Percentiles rank a stretch among this genome's conserved stretches.
phyloP scores from a whole-genome alignment of 345 rosid species.

The Syzygium oleosum region DNA sequence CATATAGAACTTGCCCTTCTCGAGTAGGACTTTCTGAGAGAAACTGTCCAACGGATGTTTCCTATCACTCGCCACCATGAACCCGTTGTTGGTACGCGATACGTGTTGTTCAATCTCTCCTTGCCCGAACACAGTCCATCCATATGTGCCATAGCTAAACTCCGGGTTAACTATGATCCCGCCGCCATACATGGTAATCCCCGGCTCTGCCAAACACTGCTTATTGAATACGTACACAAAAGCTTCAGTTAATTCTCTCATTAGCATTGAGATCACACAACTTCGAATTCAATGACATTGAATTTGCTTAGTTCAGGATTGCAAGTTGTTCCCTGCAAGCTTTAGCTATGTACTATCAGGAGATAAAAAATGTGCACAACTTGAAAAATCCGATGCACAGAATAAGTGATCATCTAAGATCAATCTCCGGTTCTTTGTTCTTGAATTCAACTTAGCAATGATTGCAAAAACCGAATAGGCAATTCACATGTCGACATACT shows the following conservation, averaged over 20 bases:
- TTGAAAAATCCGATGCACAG: not conserved
- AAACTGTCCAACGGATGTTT: slow-evolving; percentile 23
- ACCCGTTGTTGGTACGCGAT: slow-evolving; percentile 21
- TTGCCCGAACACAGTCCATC: slow-evolving; percentile 28
- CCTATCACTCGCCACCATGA: slow-evolving; percentile 17
- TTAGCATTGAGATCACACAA: not conserved
- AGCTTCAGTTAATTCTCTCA: not conserved
- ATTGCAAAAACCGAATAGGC: not conserved
- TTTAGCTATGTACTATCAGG: not conserved
- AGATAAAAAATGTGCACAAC: not conserved
- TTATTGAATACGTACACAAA: not conserved
- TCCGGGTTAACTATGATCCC: slow-evolving; percentile 41
- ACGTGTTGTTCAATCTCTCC: slow-evolving; percentile 15
- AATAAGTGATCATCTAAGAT: not conserved
- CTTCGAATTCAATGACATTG: not conserved
- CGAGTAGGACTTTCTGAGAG: slow-evolving; percentile 32
- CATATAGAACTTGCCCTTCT: slow-evolving; percentile 42
- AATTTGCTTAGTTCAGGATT: not conserved
- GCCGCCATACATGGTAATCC: slow-evolving; percentile 35
- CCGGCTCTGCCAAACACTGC: slow-evolving; percentile 60
- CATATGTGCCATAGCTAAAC: slow-evolving; percentile 24
- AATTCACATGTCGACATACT: not conserved
- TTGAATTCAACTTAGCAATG: not conserved
- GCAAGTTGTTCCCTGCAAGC: not conserved
- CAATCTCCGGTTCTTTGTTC: not conserved